Percentiles rank a stretch among this genome's conserved stretches.
Evolutionary conservation across 2,329 filamentous ascomycete species (phyloP).

Genomic region (Sordariomycetes sp.): DNA sequence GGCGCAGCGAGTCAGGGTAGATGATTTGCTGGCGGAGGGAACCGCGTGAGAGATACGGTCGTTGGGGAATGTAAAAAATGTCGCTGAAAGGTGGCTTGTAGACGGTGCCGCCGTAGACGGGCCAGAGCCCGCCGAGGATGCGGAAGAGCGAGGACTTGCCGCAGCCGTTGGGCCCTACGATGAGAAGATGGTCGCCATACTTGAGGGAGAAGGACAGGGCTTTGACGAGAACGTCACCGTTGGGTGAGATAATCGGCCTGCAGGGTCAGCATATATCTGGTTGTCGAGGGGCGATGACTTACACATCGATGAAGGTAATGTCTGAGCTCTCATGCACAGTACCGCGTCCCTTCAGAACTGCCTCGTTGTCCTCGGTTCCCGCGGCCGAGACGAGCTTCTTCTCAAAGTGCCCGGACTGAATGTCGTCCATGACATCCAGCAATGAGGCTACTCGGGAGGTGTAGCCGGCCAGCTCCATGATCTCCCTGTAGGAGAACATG

Average conservation of each 20-base stretch:
- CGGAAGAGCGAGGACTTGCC: constrained; percentile 95
- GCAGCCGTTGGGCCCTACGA: constrained; percentile 94
- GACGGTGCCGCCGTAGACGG: constrained; percentile 90
- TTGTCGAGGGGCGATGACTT: constrained; percentile 19
- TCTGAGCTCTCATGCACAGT: constrained; percentile 72
- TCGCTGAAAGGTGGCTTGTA: constrained; percentile 84
- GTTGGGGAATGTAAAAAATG: constrained; percentile 97
- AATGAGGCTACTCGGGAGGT: constrained; percentile 86
- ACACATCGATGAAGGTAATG: constrained; percentile 79
- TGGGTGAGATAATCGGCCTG: constrained; percentile 87
- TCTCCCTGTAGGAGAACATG: constrained; percentile 97
- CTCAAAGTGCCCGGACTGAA: constrained; percentile 82
- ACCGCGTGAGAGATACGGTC: constrained; percentile 85
- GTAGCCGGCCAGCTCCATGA: constrained; percentile 92
- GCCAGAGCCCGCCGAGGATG: constrained; percentile 93
- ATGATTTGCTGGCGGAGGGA: constrained; percentile 95
- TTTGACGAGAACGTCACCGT: constrained; percentile 83
- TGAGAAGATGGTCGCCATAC: constrained; percentile 82
- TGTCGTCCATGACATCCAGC: constrained; percentile 89
- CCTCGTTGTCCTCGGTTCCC: constrained; percentile 70
- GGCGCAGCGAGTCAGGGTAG: constrained; percentile 81
- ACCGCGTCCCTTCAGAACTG: constrained; percentile 74
- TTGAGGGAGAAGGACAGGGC: constrained; percentile 80
- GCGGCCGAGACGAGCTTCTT: constrained; percentile 94
- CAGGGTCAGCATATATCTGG: neutral